A percentile compares a stretch with the other conserved stretches of the same genome.
Evolutionary conservation across 345 rosid genomes (phyloP).

Genomic region (Melastoma malabathricum): DNA sequence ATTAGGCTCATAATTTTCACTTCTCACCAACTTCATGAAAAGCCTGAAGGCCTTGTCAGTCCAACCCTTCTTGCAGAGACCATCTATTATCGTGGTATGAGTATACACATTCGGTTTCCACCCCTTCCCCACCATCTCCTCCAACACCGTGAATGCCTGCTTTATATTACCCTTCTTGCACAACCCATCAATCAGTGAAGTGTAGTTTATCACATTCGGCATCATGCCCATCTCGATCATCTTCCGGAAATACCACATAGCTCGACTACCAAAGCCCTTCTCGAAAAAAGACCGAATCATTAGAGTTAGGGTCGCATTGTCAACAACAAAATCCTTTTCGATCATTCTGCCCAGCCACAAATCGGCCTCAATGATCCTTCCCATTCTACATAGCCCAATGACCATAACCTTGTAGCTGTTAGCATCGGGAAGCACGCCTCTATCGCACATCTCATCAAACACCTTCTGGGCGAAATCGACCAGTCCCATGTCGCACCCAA

Average conservation of each 20-base stretch:
- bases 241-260: conserved; percentile 53
- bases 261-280: conserved; percentile 48
- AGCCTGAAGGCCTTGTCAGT: conserved; percentile 84
- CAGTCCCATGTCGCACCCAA: conserved; percentile 35
- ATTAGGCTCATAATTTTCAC: conserved; percentile 66
- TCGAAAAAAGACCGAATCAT: conserved; percentile 36
- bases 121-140: conserved; percentile 68
- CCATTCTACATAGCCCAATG: conserved; percentile 40
- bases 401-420: conserved; percentile 51
- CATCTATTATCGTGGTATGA: conserved; percentile 65
- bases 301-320: conserved; percentile 64
- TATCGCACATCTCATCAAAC: conserved; percentile 66
- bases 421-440: conserved; percentile 51
- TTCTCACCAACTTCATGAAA: conserved; percentile 74
- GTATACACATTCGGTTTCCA: conserved; percentile 84
- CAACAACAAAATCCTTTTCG: conserved; percentile 44
- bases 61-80: conserved; percentile 87
- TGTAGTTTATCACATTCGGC: conserved; percentile 69
- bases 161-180: conserved; percentile 77
- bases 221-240: conserved; percentile 44
- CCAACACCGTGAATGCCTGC: conserved; percentile 77
- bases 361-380: conserved; percentile 49
- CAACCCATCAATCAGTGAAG: conserved; percentile 61
- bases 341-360: conserved; percentile 61
- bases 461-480: conserved; percentile 44